Percentiles rank a stretch among this genome's conserved stretches.
Conservation (phyloP, 257 asterid species). For the Ophiorrhiza pumila region DNA sequence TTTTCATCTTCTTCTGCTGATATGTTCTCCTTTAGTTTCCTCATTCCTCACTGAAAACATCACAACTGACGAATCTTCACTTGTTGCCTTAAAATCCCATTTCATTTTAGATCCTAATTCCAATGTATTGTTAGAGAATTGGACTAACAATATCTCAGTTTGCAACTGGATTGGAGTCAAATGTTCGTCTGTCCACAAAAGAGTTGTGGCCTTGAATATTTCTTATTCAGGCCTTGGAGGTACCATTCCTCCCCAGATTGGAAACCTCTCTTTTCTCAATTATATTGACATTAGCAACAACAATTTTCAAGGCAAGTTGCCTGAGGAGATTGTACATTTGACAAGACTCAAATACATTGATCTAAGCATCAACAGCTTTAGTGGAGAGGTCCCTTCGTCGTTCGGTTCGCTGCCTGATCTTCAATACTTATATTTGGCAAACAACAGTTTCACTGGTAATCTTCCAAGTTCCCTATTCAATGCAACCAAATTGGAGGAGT, state of each 20-base stretch:
- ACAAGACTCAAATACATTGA: conserved; percentile 4
- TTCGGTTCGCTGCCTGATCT: conserved; percentile 14
- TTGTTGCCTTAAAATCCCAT: neutral
- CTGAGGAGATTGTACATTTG: conserved; percentile 2
- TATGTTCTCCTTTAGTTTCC: neutral
- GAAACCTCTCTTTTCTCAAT: conserved; percentile 19
- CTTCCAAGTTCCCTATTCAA: conserved; percentile 23
- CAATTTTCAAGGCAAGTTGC: conserved; percentile 24
- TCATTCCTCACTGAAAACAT: neutral
- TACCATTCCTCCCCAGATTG: neutral
- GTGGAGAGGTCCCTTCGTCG: conserved; percentile 25
- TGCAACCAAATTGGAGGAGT: neutral
- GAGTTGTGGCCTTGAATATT: conserved; percentile 2
- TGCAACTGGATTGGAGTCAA: conserved; percentile 16
- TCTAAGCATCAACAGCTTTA: conserved; percentile 13
- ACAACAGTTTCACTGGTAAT: conserved; percentile 16
- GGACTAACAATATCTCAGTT: neutral
- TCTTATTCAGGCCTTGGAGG: neutral
- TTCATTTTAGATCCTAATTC: neutral
- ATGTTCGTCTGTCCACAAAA: neutral
- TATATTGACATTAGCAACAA: conserved; percentile 24
- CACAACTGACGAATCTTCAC: no score
- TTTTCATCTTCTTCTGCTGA: neutral
- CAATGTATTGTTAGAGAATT: neutral
- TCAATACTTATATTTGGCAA: neutral